Evolutionary conservation across 2,329 filamentous ascomycete genomes (phyloP).

Genomic region (Ascochyta koolunga): DNA sequence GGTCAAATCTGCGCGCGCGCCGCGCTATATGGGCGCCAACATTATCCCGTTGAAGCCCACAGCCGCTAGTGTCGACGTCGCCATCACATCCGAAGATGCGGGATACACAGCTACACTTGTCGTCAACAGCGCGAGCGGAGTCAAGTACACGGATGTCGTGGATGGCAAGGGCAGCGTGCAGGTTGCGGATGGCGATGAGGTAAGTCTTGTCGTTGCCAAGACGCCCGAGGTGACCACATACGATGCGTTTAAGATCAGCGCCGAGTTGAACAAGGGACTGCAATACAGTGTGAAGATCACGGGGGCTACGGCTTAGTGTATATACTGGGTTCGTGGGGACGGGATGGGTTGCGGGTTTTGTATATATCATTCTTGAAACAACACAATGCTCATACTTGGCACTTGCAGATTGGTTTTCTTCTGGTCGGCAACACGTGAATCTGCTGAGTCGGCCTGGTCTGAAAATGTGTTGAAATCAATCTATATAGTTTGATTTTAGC

Average conservation of each 20-base stretch:
- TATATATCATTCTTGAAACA: no score
- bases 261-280: conserved; percentile 16
- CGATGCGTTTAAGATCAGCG: conserved; percentile 18
- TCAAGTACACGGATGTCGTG: conserved; percentile 19
- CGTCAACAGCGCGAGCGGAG: conserved; percentile 9
- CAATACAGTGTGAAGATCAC: conserved; percentile 18
- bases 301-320: conserved; percentile 10
- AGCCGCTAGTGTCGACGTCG: conserved; percentile 31
- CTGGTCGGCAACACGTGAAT: no score
- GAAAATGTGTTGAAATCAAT: no score
- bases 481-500: no score
- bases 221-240: conserved; percentile 21
- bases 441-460: no score
- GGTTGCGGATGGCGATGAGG: conserved; percentile 16
- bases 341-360: no score
- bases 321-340: no score
- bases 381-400: no score
- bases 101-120: conserved; percentile 20
- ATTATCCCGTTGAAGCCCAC: conserved; percentile 53
- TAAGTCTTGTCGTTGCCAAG: conserved; percentile 18
- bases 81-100: conserved; percentile 6
- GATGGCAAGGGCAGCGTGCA: conserved; percentile 9
- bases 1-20: conserved; percentile 51
- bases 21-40: conserved; percentile 58
- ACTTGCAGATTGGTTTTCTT: no score